Evolutionary conservation across 2,329 filamentous ascomycete genomes (phyloP).

Genomic region (Sarocladium strictum): DNA sequence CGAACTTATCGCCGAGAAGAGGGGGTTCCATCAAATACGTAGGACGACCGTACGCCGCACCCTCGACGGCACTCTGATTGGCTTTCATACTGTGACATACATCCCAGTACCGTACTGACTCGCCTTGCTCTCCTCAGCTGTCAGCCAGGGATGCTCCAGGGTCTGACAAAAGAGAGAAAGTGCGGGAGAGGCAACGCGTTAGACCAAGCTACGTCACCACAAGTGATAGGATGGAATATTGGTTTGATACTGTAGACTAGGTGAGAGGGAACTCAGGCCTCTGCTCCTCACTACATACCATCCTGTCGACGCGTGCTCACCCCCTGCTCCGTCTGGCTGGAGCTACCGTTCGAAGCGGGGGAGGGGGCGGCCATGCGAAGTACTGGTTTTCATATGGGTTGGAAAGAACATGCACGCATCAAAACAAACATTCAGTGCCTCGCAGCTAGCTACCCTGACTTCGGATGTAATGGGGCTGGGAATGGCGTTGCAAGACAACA

Average conservation of each 20-base stretch:
- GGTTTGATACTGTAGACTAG: no score
- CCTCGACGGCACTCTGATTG: neutral
- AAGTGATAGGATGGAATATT: neutral
- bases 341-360: constrained; percentile 3
- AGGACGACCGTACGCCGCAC: neutral
- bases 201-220: neutral
- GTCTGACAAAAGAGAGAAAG: no score
- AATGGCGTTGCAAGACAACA: neutral
- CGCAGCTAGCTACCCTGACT: neutral
- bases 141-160: neutral
- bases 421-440: neutral
- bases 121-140: neutral
- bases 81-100: neutral
- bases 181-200: neutral
- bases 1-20: neutral
- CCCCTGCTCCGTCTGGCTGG: neutral
- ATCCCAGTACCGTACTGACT: neutral
- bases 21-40: neutral
- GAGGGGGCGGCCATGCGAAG: neutral
- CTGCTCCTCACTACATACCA: neutral
- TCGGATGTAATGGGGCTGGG: neutral
- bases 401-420: neutral
- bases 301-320: neutral
- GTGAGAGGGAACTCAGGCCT: neutral
- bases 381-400: neutral